Evolutionary conservation across 2,329 filamentous ascomycete genomes (phyloP).

Genomic region (Lecanicillium sp.): DNA sequence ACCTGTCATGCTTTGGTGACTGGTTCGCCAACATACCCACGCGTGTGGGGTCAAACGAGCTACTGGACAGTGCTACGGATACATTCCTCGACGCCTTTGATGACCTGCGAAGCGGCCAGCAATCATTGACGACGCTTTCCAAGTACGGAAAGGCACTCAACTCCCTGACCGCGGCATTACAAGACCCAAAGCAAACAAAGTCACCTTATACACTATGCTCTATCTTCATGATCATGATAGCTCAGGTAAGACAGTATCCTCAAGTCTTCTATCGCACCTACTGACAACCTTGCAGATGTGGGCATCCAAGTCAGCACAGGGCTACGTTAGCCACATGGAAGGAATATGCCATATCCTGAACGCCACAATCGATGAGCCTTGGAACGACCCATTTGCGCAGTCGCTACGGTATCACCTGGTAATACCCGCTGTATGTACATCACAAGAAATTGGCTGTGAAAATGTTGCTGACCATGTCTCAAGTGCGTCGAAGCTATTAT

Average conservation of each 20-base stretch:
- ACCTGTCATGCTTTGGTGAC: conserved; percentile 39
- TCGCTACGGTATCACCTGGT: conserved; percentile 26
- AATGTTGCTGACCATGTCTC: neutral
- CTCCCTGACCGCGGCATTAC: conserved; percentile 22
- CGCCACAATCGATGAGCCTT: conserved; percentile 20
- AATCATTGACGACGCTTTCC: conserved; percentile 19
- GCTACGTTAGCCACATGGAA: conserved; percentile 25
- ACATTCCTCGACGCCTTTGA: conserved; percentile 24
- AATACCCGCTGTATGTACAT: conserved; percentile 27
- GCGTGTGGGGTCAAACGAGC: conserved; percentile 38
- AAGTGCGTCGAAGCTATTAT: conserved; percentile 12
- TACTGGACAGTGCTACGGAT: conserved; percentile 35
- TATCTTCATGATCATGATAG: conserved; percentile 32
- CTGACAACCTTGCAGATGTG: conserved; percentile 22
- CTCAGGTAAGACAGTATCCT: conserved; percentile 22
- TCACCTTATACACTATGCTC: conserved; percentile 31
- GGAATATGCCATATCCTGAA: conserved; percentile 28
- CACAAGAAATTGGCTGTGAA: neutral
- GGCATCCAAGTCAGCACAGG: conserved; percentile 23
- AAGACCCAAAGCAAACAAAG: conserved; percentile 22
- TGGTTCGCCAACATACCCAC: conserved; percentile 40
- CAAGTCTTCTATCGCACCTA: neutral
- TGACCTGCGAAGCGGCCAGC: conserved; percentile 20
- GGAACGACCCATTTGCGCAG: conserved; percentile 23
- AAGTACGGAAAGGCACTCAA: conserved; percentile 28